Base-by-base conservation (phyloP, 495 filamentous ascomycete species). In the Mytilinidion resinicola region DNA sequence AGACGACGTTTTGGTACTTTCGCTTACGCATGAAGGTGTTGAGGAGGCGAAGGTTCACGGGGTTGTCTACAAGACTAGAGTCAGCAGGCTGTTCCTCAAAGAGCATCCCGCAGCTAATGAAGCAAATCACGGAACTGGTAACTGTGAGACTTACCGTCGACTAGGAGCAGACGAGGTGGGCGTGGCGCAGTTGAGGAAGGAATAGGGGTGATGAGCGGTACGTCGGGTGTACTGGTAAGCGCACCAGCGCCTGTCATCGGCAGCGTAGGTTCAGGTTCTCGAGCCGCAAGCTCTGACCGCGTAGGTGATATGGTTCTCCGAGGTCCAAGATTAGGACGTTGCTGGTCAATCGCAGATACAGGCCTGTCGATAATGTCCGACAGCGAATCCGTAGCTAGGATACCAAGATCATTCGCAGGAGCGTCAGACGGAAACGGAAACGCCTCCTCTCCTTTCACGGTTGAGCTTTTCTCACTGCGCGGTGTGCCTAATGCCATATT, bases 291-390 rank as follows among this genome's bases (percentile, higher is more conserved):
- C 20, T 57, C 54, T 17, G 39, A 11, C 7, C 21, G 19, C 35
- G 54, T 57, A n/a, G 42, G 54, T 15, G 54, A 57, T n/a, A 57
- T 12, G 15, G 54, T 57, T 19, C 21, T 33, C 12, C 54, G 54
- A 34, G 20, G 4, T 57, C 30, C 11, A 57, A 33, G 10, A 11
- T n/a, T 17, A 41, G 54, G 15, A 42, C 12, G 35, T 30, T 4
- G 19, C 2, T 48, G 21, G 15, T 21, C 14, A 3, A 48, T 21
- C 10, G 44, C n/a, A n/a, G 44, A 19, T n/a, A 20, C 4, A 48
- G 44, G 21, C 19, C n/a, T 21, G 10, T 48, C 19, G 19, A 48
- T 48, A n/a, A 48, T 48, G 10, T 21, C 44, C 10, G 17, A 42
- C 39, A 42, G 4, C 39, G 39, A 14, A 3, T 17, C 9, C 17